These are phyloP conservation scores for Nannizzia gypsea DNA, from an alignment of 2,329 filamentous ascomycete genomes.

Conservation along the genomic window DNA sequence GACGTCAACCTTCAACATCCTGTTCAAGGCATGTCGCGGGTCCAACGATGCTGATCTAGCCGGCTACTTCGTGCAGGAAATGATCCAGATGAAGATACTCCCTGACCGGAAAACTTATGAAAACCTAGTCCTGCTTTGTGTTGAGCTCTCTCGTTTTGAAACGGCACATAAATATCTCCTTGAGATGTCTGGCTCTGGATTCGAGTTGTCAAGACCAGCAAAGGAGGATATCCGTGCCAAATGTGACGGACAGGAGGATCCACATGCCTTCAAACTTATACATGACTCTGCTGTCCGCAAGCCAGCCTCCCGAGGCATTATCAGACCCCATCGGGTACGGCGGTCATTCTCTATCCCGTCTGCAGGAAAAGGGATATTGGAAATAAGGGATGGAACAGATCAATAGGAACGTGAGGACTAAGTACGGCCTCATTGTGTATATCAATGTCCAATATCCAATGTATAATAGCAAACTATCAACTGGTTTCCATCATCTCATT, in stretches of 20 bases:
- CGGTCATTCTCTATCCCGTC: neutral
- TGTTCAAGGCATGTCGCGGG: conserved; percentile 41
- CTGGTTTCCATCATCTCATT: too few species aligned
- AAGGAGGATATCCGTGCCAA: conserved; percentile 21
- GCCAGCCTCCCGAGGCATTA: conserved; percentile 10
- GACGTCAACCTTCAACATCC: conserved; percentile 46
- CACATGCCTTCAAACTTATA: conserved; percentile 22
- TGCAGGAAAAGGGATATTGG: neutral
- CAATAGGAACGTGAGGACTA: neutral
- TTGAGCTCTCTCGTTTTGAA: conserved; percentile 28
- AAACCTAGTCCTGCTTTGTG: conserved; percentile 47
- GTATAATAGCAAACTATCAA: neutral
- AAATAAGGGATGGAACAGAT: neutral
- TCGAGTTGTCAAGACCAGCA: conserved; percentile 18
- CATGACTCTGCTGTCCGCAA: conserved; percentile 21
- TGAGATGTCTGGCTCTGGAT: conserved; percentile 25
- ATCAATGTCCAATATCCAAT: neutral
- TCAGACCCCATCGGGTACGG: neutral
- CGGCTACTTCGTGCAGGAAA: conserved; percentile 52
- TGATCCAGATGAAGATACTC: conserved; percentile 43
- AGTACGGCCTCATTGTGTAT: neutral
- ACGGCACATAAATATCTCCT: conserved; percentile 30
- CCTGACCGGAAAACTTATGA: conserved; percentile 53
- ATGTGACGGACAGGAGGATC: conserved; percentile 22
- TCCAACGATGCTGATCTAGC: conserved; percentile 42